Conservation (phyloP, 352 stramenopile genomes). For the Globisporangium perplexum region DNA sequence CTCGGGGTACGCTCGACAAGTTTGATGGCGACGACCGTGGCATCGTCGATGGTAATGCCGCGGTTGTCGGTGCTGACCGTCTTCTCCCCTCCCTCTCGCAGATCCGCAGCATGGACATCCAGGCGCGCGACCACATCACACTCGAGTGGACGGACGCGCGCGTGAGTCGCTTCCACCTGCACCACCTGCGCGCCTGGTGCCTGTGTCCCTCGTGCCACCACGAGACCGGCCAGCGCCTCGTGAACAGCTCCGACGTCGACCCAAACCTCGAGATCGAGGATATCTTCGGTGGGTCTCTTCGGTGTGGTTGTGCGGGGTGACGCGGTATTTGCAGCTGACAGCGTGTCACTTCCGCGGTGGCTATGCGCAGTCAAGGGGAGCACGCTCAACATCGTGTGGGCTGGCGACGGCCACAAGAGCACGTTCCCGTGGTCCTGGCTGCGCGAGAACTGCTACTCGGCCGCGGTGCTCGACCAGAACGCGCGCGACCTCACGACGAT, state of each 20-base stretch:
- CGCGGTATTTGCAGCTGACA: neutral
- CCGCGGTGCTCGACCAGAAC: conserved; percentile 37
- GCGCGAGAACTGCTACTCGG: conserved; percentile 75
- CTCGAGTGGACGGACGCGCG: conserved; percentile 75
- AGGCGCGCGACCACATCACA: conserved; percentile 64
- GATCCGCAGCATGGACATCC: conserved; percentile 65
- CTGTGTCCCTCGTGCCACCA: conserved; percentile 64
- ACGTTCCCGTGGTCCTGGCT: conserved; percentile 66
- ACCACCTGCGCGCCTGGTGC: conserved; percentile 79
- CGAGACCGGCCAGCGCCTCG: conserved; percentile 67
- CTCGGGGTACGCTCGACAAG: conserved; percentile 6
- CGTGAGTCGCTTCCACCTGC: conserved; percentile 61
- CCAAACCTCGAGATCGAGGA: conserved; percentile 58
- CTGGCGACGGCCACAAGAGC: conserved; percentile 55
- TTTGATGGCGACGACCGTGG: neutral
- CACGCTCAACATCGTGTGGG: conserved; percentile 64
- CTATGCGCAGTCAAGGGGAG: conserved; percentile 51
- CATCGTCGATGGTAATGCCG: neutral
- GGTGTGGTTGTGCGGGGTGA: neutral
- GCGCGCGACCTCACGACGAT: conserved; percentile 42
- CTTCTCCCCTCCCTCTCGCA: conserved; percentile 7
- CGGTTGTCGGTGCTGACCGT: neutral
- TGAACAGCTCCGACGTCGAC: conserved; percentile 68
- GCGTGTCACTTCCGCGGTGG: neutral
- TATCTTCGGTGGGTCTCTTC: conserved; percentile 46